A percentile compares a stretch with the other conserved stretches of the same genome.
phyloP scores from a whole-genome alignment of 192 early-diverging fungal genomes.

The Gamsiella multidivaricata region DNA sequence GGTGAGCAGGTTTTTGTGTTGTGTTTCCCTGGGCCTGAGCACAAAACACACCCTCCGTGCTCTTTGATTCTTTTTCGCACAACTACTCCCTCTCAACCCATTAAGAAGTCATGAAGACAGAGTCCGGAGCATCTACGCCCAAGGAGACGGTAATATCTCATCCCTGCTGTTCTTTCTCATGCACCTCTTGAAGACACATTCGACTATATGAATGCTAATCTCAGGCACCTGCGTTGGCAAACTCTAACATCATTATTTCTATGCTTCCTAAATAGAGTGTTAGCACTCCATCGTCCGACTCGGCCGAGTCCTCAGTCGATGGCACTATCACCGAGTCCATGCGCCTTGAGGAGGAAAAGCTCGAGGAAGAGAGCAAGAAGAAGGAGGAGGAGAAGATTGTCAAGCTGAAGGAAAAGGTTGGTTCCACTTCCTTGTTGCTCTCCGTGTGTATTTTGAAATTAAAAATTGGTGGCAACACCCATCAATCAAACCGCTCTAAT shows the following conservation, averaged over 20 bases:
- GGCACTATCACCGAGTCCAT: slow-evolving; percentile 53
- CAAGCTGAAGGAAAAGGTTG: slow-evolving; percentile 58
- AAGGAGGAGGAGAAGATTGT: slow-evolving; percentile 62
- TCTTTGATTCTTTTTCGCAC: neutral
- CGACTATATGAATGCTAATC: too few relatives aligned
- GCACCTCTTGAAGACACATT: neutral
- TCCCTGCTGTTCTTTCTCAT: neutral
- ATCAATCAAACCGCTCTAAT: slow-evolving; percentile 7
- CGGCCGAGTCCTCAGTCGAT: slow-evolving; percentile 8
- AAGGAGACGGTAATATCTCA: slow-evolving; percentile 10
- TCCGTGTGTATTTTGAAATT: neutral
- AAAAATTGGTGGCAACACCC: slow-evolving; percentile 41
- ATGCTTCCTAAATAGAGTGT: slow-evolving; percentile 11
- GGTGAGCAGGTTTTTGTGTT: too few relatives aligned
- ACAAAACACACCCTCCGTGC: neutral
- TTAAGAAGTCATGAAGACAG: neutral
- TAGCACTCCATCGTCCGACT: slow-evolving; percentile 27
- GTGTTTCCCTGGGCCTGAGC: slow-evolving; percentile 14
- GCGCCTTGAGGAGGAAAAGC: slow-evolving; percentile 56
- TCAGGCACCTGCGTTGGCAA: too few relatives aligned
- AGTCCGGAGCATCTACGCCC: slow-evolving; percentile 3
- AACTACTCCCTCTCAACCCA: neutral
- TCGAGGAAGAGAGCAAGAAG: slow-evolving; percentile 49
- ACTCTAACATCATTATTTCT: neutral
- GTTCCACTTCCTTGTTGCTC: neutral